Evolutionary conservation across 2,329 filamentous ascomycete genomes (phyloP), one percentile per base, ranked within the genome.

Genomic region (Colletotrichum tanaceti): DNA sequence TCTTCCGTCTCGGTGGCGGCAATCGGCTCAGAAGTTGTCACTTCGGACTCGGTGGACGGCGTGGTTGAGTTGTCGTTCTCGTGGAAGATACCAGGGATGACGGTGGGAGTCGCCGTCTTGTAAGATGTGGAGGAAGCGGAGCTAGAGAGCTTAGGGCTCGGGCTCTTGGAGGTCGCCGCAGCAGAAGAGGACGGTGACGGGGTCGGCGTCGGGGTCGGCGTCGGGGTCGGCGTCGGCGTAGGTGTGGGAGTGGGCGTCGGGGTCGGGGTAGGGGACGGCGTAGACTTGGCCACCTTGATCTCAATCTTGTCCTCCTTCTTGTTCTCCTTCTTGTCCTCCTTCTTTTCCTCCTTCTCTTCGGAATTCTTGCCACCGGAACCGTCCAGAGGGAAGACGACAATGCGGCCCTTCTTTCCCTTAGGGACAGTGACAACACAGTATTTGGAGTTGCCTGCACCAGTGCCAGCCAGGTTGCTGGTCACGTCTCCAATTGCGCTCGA

Each of bases 391-490:
- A 81, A 87, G 46, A 92, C 87, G 32, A 93, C 86, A 71, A 94
- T 88, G 74, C 88, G 88, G 50, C 91, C 92, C 63, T 84, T 88
- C 55, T 80, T 79, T 32, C 92, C 92, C 73, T 87, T 86, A 50
- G 89, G 83, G 18, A 93, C 89, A 16, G 92, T 94, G 14, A 92
- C 92, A 55, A 94, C 91, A 73, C 92, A 95, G 79, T 93, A 94
- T 49, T 83, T 81, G 20, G 89, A 87, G 73, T 86, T 89, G 38
- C 91, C 91, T 18, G 91, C 92, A 58, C 92, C 91, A 18, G 80
- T 79, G 46, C 86, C 81, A 38, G 79, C 75, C 22, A 84, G 78
- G 20, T 84, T 78, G 73, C 90, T 91, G 10, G 79, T 82, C 65
- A 94, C 87, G 49, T 85, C 83, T 60, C 88, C 89, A 62, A 89